phyloP scores from a whole-genome alignment of 2,329 filamentous ascomycete genomes.

The Elsinoe australis region DNA sequence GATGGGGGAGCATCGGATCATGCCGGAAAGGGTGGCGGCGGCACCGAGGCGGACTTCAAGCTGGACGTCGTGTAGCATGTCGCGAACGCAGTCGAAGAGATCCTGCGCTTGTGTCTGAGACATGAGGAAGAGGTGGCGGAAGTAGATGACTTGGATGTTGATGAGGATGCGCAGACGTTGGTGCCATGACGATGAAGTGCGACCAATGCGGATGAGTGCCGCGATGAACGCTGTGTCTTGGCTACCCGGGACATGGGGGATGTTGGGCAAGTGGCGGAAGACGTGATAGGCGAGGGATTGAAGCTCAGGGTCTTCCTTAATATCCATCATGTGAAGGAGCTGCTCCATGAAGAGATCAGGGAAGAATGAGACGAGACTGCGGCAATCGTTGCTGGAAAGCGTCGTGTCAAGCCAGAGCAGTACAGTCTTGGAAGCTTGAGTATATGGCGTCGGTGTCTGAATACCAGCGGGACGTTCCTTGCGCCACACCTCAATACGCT shows the following conservation, averaged over 20 bases:
- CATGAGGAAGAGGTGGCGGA: slow-evolving; percentile 87
- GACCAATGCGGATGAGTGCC: slow-evolving; percentile 80
- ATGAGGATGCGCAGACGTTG: slow-evolving; percentile 89
- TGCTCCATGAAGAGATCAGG: slow-evolving; percentile 82
- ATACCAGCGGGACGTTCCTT: slow-evolving; percentile 76
- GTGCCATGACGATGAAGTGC: slow-evolving; percentile 81
- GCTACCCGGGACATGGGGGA: slow-evolving; percentile 71
- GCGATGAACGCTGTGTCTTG: slow-evolving; percentile 80
- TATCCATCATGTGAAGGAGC: slow-evolving; percentile 98
- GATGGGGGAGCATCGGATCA: slow-evolving; percentile 91
- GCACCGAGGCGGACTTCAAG: slow-evolving; percentile 91
- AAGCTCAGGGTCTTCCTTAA: slow-evolving; percentile 94
- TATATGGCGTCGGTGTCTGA: slow-evolving; percentile 89
- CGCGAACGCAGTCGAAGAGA: slow-evolving; percentile 86
- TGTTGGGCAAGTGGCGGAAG: slow-evolving; percentile 91
- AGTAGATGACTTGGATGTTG: slow-evolving; percentile 98
- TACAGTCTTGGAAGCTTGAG: slow-evolving; percentile 91
- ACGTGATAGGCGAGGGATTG: slow-evolving; percentile 94
- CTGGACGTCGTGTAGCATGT: slow-evolving; percentile 86
- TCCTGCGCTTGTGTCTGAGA: slow-evolving; percentile 64
- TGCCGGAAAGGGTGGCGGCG: slow-evolving; percentile 86
- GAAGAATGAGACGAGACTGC: slow-evolving; percentile 84
- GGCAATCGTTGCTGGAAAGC: slow-evolving; percentile 86
- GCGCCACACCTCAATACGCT: slow-evolving; percentile 77
- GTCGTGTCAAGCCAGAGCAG: slow-evolving; percentile 90